phyloP scores from a whole-genome alignment of 768 basidiomycete species.

The Daedaleopsis sinensis region DNA sequence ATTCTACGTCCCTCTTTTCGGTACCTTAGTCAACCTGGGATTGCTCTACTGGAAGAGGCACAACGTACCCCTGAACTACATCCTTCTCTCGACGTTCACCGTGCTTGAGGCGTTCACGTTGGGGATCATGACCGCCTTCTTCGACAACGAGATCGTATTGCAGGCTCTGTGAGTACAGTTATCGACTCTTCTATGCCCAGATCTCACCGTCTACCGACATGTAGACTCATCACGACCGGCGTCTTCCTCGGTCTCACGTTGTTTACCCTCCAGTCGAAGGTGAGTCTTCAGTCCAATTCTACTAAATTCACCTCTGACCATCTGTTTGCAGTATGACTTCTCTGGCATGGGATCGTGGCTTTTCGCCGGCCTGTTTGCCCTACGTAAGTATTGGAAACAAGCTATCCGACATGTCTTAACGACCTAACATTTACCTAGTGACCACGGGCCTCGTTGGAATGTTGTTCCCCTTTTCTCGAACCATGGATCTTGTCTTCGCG shows the following conservation, averaged over 20 bases:
- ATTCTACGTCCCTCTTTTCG: conserved; percentile 78
- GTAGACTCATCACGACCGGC: conserved; percentile 82
- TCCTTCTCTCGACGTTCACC: conserved; percentile 87
- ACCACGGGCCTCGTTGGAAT: conserved; percentile 82
- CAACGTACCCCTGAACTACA: conserved; percentile 84
- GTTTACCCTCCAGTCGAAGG: conserved; percentile 95
- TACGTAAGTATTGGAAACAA: conserved; percentile 49
- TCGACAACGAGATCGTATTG: conserved; percentile 71
- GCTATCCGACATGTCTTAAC: background rate
- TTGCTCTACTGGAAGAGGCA: conserved; percentile 93
- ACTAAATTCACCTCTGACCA: background rate
- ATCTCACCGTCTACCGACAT: background rate
- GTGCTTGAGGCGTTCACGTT: conserved; percentile 88
- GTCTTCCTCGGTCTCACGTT: conserved; percentile 93
- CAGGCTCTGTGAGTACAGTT: conserved; percentile 73
- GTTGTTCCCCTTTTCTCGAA: conserved; percentile 84
- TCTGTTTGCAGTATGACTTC: conserved; percentile 78
- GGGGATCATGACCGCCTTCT: conserved; percentile 82
- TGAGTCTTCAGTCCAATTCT: conserved; percentile 31
- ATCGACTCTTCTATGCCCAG: background rate
- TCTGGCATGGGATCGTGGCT: conserved; percentile 90
- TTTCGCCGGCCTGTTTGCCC: conserved; percentile 80
- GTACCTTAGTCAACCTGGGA: conserved; percentile 77
- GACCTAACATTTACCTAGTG: conserved; percentile 41
- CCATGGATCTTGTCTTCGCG: conserved; percentile 82